Conservation (phyloP, 257 asterid species). For the Nicotiana obtusifolia region DNA sequence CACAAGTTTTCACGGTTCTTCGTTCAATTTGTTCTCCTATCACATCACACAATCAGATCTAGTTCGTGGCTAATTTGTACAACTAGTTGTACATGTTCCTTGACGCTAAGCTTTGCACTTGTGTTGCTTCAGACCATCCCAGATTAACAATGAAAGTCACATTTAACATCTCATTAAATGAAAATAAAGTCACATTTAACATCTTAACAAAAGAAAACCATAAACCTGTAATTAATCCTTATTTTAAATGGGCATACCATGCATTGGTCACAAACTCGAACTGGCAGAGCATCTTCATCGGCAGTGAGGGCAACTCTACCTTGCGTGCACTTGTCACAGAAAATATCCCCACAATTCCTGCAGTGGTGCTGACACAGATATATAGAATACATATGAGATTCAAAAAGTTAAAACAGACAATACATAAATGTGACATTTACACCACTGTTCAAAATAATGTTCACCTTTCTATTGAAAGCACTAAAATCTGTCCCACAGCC, state of each 20-base stretch:
- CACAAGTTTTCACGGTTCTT: neutral
- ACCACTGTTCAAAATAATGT: conserved; percentile 17
- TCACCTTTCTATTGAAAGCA: conserved; percentile 77
- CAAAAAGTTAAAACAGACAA: neutral
- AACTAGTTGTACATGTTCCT: neutral
- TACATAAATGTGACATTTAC: neutral
- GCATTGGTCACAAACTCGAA: conserved; percentile 92
- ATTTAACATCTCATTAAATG: neutral
- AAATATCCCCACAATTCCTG: conserved; percentile 88
- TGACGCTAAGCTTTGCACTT: neutral
- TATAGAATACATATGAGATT: neutral
- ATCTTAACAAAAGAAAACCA: neutral
- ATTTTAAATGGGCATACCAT: conserved; percentile 43
- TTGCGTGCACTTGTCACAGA: conserved; percentile 96
- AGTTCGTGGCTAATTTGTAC: neutral
- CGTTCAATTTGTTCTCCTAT: neutral
- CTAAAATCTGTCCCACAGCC: conserved; percentile 60
- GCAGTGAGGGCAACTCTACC: conserved; percentile 83
- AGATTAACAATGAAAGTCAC: neutral
- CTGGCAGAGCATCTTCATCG: conserved; percentile 77
- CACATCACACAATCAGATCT: neutral
- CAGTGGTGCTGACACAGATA: conserved; percentile 69
- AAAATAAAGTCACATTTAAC: neutral
- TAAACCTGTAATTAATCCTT: neutral
- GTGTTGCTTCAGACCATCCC: neutral